phyloP scores from a whole-genome alignment of 2,329 filamentous ascomycete genomes.

The Daldinia eschscholtzii region DNA sequence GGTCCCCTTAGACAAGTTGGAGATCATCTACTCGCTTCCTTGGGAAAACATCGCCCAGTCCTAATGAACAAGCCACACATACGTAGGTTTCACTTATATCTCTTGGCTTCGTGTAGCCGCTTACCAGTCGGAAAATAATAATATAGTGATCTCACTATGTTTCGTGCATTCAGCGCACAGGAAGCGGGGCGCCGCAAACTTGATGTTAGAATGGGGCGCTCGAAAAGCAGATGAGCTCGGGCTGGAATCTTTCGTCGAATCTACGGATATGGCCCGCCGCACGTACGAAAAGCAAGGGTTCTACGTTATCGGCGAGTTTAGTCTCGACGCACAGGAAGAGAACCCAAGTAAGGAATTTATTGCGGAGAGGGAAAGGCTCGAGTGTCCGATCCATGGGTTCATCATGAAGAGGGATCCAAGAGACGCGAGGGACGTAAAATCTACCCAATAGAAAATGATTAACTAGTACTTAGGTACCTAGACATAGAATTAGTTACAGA shows the following conservation, averaged over 20 bases:
- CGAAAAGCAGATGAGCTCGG: constrained; percentile 38
- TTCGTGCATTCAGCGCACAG: constrained; percentile 36
- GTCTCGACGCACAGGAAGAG: constrained; percentile 12
- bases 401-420: constrained; percentile 28
- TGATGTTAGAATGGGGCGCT: constrained; percentile 48
- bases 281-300: constrained; percentile 48
- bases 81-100: constrained; percentile 22
- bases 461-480: background rate
- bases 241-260: constrained; percentile 43
- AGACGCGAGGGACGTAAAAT: constrained; percentile 5
- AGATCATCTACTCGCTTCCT: constrained; percentile 30
- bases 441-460: constrained; percentile 7
- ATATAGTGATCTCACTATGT: constrained; percentile 40
- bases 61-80: constrained; percentile 38
- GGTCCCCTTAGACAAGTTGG: constrained; percentile 35
- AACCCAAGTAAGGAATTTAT: constrained; percentile 8
- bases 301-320: constrained; percentile 12
- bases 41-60: constrained; percentile 27
- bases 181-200: constrained; percentile 27
- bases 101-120: background rate
- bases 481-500: background rate
- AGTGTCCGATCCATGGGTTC: constrained; percentile 28
- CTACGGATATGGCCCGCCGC: constrained; percentile 23
- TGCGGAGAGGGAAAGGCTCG: constrained; percentile 12
- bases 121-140: background rate